phyloP scores from a whole-genome alignment of 1,139 yeast species.

The Scheffersomyces cryptocercus region DNA sequence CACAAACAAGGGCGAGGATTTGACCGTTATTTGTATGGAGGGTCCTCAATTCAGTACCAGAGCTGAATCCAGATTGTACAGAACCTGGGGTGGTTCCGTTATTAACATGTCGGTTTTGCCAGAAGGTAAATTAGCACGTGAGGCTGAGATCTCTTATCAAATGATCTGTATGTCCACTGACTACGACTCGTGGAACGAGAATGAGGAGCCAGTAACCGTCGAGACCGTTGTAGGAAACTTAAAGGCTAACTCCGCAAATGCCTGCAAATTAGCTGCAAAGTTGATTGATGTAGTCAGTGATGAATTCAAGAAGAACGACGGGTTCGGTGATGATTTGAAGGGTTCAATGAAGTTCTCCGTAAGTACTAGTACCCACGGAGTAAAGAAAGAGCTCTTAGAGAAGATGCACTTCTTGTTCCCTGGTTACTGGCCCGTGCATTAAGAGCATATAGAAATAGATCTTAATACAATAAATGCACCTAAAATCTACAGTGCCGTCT shows the following conservation, averaged over 20 bases:
- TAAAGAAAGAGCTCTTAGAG: constrained; percentile 68
- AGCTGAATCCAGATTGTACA: constrained; percentile 91
- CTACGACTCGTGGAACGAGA: constrained; percentile 97
- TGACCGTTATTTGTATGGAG: constrained; percentile 94
- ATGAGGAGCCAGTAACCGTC: constrained; percentile 94
- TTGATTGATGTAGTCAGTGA: constrained; percentile 67
- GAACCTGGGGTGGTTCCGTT: constrained; percentile 90
- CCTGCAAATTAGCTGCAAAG: constrained; percentile 71
- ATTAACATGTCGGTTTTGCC: constrained; percentile 97
- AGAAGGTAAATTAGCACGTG: constrained; percentile 94
- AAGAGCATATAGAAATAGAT: constrained; percentile 2
- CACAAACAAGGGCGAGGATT: constrained; percentile 59
- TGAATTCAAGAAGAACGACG: constrained; percentile 53
- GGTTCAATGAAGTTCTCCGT: constrained; percentile 84
- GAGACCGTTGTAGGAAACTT: constrained; percentile 92
- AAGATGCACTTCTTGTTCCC: constrained; percentile 89
- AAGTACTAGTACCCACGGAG: constrained; percentile 75
- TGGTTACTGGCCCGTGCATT: constrained; percentile 72
- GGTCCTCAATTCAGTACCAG: constrained; percentile 98
- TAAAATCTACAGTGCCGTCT: too few relatives aligned
- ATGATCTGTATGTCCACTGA: constrained; percentile 99
- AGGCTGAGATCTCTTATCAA: constrained; percentile 94
- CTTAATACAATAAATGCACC: not conserved
- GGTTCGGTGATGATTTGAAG: constrained; percentile 64
- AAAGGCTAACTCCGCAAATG: constrained; percentile 84